Percentiles rank a stretch among this genome's conserved stretches.
These are phyloP conservation scores for Zymoseptoria tritici DNA, from an alignment of 2,329 filamentous ascomycete genomes.

Conservation along the genomic window DNA sequence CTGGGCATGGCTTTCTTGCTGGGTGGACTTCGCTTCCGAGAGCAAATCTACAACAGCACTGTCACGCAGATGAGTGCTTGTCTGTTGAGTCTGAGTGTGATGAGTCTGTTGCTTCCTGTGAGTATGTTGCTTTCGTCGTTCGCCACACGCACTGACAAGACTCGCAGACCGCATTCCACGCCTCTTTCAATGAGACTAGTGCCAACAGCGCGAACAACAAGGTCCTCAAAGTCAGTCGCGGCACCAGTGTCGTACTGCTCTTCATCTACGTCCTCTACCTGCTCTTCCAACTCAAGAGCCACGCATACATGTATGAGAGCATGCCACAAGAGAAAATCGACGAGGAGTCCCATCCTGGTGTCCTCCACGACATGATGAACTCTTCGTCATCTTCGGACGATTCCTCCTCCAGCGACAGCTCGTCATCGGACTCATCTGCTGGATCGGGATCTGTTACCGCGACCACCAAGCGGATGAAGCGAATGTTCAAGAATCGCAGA, in stretches of 20 bases:
- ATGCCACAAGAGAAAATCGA: constrained; percentile 90
- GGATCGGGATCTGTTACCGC: constrained; percentile 53
- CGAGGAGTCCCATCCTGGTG: constrained; percentile 79
- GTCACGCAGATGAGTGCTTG: constrained; percentile 96
- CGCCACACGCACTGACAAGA: constrained; percentile 4
- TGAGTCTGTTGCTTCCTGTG: constrained; percentile 76
- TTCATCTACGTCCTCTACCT: constrained; percentile 78
- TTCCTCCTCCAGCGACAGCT: constrained; percentile 40
- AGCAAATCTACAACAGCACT: constrained; percentile 93
- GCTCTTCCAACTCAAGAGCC: constrained; percentile 84
- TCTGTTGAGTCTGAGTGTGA: constrained; percentile 80
- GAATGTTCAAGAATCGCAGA: constrained; percentile 62
- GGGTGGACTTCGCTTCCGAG: constrained; percentile 76
- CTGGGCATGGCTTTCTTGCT: constrained; percentile 87
- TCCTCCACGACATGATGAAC: constrained; percentile 74
- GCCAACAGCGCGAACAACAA: constrained; percentile 53
- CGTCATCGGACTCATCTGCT: constrained; percentile 53
- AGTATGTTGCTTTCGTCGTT: constrained; percentile 23
- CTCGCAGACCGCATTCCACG: constrained; percentile 77
- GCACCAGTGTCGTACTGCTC: constrained; percentile 78
- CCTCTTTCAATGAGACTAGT: constrained; percentile 56
- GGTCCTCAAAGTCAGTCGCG: constrained; percentile 78
- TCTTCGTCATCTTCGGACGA: constrained; percentile 52
- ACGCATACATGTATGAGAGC: constrained; percentile 85
- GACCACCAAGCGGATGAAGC: constrained; percentile 62